Evolutionary conservation across 352 stramenopile genomes (phyloP), one percentile per base, ranked within the genome.

Genomic region (Globisporangium okanoganense): DNA sequence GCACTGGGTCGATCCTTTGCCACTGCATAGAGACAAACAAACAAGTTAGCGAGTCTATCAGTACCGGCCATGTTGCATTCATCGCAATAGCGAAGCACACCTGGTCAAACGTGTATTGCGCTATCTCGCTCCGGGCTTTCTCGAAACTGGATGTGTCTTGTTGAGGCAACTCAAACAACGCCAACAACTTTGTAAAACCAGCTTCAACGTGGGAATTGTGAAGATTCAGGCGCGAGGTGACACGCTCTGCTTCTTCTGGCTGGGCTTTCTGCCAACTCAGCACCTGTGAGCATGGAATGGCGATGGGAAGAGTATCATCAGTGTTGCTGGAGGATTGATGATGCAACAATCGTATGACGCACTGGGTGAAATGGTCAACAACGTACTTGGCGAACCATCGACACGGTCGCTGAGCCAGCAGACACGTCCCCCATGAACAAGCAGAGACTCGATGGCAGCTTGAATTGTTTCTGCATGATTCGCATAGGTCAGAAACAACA

Each of bases 381-480:
- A 10, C 89, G 58, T 24, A 98, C 78, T 58, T 92, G 69, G 6
- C 73, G 78, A 44, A 91, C 85, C 85, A 94, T 92, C 2, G 85
- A 94, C 27, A 94, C 85, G 4, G 85, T 92, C 2, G 81, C 90
- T 2, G 92, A 98, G 43, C 97, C 97, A 16, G 94, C 96, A 18
- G 87, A 96, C 13, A 99, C 91, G 71, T 99, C 97, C 31, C 95
- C 97, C 84, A 99, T 97, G 43, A 99, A 68, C 58, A 99, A 70
- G 57, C 96, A 74, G 24, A 98, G 81, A 31, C 74, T 75, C 24
- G 68, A 53, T 41, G 95, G 92, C 14, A 95, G 47, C 40, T 47
- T 59, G 54, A 92, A 87, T 4, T 69, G 65, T 67, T 71, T 78
- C 85, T 94, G 61, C 9, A 58, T 6, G 54, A 12, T 2, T 53